Base-by-base conservation (phyloP, 768 basidiomycete species). In the Pleurotus giganteus region DNA sequence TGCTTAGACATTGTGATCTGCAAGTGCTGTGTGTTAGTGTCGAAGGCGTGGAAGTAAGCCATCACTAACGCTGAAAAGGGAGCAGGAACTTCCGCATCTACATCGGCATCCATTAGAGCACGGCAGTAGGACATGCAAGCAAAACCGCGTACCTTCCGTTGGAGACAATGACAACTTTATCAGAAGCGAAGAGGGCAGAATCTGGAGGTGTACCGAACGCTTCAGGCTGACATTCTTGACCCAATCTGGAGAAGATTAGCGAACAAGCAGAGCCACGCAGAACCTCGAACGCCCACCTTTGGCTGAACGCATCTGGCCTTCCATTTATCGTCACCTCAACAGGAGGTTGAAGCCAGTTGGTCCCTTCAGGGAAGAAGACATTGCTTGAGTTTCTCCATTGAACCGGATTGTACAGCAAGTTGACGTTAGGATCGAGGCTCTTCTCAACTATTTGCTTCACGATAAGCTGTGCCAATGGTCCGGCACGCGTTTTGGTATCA, bases 1-100 rank as follows among this genome's bases (percentile, higher is more conserved):
- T 32, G 19, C 32, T 54, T 85, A 0, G 76, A 65, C 81, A 86
- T 82, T 17, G 82, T 80, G 57, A 84, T 78, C 82, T 83, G 64
- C n/a, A 2, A 17, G 23, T 23, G 5, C 41, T n/a, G n/a, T n/a
- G 41, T 17, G 46, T 17, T 23, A 21, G 15, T 17, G 23, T 17
- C 24, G 23, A 26, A 12, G 13, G 27, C 7, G 32, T 11, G 36
- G 66, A 23, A 59, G 19, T 7, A 1, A 7, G n/a, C 2, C 7
- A 19, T 46, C 17, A 69, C 72, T 49, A 49, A 77, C 75, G 54
- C 74, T 74, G 64, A 79, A 78, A n/a, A 77, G 58, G 4, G 75
- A 75, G 60, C 78, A 78, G 11, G 77, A 76, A 56, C 78, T 78
- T 23, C 71, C 79, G 60, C 74, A 80, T 66, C 79, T 69, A 23